Evolutionary conservation across 2,329 filamentous ascomycete species (phyloP).

Genomic region (Calonectria pseudoreteaudii): DNA sequence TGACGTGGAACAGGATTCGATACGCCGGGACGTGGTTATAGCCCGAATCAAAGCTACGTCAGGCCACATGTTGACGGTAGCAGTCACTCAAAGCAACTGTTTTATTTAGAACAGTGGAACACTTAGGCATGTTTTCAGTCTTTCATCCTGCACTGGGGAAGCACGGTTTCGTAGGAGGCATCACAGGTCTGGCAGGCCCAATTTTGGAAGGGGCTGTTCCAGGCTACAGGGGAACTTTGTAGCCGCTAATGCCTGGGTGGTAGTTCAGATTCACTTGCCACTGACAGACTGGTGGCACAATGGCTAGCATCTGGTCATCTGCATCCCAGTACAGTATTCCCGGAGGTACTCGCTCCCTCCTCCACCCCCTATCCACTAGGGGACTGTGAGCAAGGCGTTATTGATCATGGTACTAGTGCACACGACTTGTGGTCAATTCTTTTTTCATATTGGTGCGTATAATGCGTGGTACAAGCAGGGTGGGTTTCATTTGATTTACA

Average conservation of each 20-base stretch:
- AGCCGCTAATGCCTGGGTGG: neutral
- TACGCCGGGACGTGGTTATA: neutral
- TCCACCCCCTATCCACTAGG: neutral
- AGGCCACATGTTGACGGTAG: neutral
- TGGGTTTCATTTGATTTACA: neutral
- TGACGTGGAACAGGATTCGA: neutral
- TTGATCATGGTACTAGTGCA: neutral
- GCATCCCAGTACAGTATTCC: conserved; percentile 15
- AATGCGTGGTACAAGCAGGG: neutral
- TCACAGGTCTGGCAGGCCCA: neutral
- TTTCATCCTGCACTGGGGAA: neutral
- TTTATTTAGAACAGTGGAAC: neutral
- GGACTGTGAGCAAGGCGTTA: neutral
- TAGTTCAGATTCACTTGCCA: conserved; percentile 5
- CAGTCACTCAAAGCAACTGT: neutral
- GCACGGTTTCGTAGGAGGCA: neutral
- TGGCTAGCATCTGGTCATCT: neutral
- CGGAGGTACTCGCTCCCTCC: neutral
- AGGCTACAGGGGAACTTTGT: neutral
- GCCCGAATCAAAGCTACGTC: neutral
- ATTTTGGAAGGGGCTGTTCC: neutral
- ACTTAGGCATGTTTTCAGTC: neutral
- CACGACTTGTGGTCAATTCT: neutral
- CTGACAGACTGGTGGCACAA: conserved; percentile 4
- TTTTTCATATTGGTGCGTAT: neutral